Percentiles rank a stretch among this genome's conserved stretches.
Evolutionary conservation across 805 yeast genomes (phyloP).

Genomic region (Candida ovalis): DNA sequence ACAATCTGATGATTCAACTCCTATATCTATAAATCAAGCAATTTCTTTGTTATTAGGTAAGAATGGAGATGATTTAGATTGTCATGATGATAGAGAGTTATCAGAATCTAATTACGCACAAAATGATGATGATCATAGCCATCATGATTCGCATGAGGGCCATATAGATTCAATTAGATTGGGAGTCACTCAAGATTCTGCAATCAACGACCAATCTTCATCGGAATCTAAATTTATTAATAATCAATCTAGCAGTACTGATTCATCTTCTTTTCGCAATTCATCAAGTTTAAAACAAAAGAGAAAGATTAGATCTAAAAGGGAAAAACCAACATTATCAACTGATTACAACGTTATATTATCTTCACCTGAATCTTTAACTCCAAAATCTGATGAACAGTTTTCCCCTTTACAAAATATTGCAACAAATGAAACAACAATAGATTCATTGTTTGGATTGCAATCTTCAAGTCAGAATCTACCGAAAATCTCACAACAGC

Average conservation of each 20-base stretch:
- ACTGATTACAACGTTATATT: constrained; percentile 14
- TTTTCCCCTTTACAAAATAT: constrained; percentile 16
- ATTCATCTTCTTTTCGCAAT: background rate
- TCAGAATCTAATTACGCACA: background rate
- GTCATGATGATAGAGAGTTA: constrained; percentile 29
- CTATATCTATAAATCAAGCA: constrained; percentile 44
- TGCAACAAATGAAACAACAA: constrained; percentile 8
- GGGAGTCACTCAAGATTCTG: background rate
- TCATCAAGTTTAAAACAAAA: constrained; percentile 1
- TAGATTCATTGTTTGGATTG: constrained; percentile 2
- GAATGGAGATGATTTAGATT: constrained; percentile 34
- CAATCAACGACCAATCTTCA: background rate
- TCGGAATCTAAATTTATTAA: background rate
- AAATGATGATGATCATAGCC: background rate
- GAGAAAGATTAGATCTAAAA: constrained; percentile 1
- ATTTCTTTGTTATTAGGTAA: constrained; percentile 40
- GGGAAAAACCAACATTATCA: constrained; percentile 6
- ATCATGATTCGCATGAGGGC: background rate
- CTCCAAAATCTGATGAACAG: constrained; percentile 23
- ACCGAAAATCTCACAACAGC: background rate
- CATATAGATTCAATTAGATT: background rate
- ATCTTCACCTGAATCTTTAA: constrained; percentile 26
- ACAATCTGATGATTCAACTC: constrained; percentile 19
- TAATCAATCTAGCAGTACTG: too few species aligned
- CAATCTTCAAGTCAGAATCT: background rate